Percentiles rank a stretch among this genome's conserved stretches.
Conservation (phyloP, 2,329 filamentous ascomycete genomes). For the Ophiocordyceps sinensis region DNA sequence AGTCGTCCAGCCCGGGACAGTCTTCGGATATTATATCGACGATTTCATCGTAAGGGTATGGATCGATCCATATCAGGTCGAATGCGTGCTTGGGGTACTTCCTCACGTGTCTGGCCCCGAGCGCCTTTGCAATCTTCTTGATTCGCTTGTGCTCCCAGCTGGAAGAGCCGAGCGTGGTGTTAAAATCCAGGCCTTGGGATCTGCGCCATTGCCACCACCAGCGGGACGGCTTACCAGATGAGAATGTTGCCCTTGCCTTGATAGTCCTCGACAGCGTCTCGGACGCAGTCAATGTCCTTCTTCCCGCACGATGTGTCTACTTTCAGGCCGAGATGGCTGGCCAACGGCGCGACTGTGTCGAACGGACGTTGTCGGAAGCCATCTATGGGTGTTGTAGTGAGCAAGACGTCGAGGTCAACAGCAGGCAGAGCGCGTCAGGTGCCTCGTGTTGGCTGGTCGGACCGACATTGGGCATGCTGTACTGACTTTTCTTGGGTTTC, state of each 20-base stretch:
- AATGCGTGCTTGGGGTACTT: slow-evolving; percentile 35
- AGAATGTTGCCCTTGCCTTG: slow-evolving; percentile 39
- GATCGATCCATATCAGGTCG: slow-evolving; percentile 43
- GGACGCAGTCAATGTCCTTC: slow-evolving; percentile 39
- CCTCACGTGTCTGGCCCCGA: slow-evolving; percentile 35
- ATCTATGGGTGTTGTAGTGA: slow-evolving; percentile 26
- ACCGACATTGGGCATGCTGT: no score
- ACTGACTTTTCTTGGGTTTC: slow-evolving; percentile 30
- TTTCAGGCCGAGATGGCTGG: slow-evolving; percentile 36
- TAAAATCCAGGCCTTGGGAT: neutral
- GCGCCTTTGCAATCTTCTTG: slow-evolving; percentile 31
- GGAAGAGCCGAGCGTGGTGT: neutral
- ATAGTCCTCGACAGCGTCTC: slow-evolving; percentile 31
- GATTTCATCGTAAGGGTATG: slow-evolving; percentile 32
- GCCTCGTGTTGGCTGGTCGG: neutral
- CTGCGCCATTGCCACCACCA: neutral
- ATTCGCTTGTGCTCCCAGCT: slow-evolving; percentile 45
- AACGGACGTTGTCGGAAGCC: slow-evolving; percentile 31
- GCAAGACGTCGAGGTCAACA: neutral
- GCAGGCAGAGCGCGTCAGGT: neutral
- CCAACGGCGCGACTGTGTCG: slow-evolving; percentile 41
- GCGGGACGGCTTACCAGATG: slow-evolving; percentile 27
- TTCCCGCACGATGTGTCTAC: slow-evolving; percentile 42
- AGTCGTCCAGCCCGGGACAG: slow-evolving; percentile 37
- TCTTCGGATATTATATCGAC: slow-evolving; percentile 30